A percentile compares a stretch with the other conserved stretches of the same genome.
phyloP scores from a whole-genome alignment of 768 basidiomycete genomes.

The Scleroderma bovista region DNA sequence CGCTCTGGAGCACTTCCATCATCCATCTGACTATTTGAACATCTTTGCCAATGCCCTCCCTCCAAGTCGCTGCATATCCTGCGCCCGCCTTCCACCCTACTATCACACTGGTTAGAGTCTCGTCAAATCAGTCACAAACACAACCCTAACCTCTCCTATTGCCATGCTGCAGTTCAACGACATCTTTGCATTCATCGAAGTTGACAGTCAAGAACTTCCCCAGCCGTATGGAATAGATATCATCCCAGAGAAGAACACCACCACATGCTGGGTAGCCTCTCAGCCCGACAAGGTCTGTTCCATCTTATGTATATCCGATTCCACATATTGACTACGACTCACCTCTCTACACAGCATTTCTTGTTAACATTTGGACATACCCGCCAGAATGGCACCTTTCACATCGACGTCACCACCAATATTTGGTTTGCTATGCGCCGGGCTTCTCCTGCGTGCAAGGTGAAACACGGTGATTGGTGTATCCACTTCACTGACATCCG shows the following conservation, averaged over 20 bases:
- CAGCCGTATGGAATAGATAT: neutral
- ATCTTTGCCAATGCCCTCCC: no score
- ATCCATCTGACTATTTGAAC: no score
- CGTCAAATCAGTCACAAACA: no score
- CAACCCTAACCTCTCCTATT: no score
- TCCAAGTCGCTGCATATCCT: no score
- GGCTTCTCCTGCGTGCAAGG: neutral
- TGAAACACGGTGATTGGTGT: no score
- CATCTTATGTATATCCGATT: neutral
- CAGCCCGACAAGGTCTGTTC: neutral
- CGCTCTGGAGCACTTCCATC: no score
- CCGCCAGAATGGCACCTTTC: conserved; percentile 1
- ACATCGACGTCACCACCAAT: conserved; percentile 12
- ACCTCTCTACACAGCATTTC: conserved; percentile 12
- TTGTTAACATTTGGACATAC: conserved; percentile 19
- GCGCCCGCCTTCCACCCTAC: no score
- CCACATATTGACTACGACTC: neutral
- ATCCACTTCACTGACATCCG: conserved; percentile 14
- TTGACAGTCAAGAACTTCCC: neutral
- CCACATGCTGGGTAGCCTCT: neutral
- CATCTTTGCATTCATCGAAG: neutral
- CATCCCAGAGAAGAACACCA: neutral
- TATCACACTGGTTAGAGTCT: neutral
- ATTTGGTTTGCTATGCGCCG: conserved; percentile 10
- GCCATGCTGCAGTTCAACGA: neutral